A percentile compares a stretch with the other conserved stretches of the same genome.
Conservation (phyloP, 2,329 filamentous ascomycete genomes). For the Exophiala sideris region DNA sequence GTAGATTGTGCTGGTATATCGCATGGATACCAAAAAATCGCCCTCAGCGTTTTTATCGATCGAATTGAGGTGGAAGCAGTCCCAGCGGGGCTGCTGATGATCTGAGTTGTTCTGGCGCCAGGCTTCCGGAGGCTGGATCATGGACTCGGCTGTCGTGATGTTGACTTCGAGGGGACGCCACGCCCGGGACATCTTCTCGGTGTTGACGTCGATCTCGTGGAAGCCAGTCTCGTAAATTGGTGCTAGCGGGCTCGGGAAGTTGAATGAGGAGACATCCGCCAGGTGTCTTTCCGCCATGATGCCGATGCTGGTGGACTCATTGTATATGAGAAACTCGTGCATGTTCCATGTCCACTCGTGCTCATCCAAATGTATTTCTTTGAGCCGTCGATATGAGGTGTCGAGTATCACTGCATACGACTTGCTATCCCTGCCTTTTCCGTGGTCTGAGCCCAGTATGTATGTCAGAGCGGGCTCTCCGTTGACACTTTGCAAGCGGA, state of each 20-base stretch:
- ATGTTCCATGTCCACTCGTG: slow-evolving; percentile 7
- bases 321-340: slow-evolving; percentile 20
- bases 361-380: background rate
- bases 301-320: background rate
- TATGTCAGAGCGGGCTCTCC: slow-evolving; percentile 1
- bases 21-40: background rate
- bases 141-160: slow-evolving; percentile 2
- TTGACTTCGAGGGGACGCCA: slow-evolving; percentile 48
- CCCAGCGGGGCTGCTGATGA: background rate
- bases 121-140: no score
- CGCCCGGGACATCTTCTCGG: slow-evolving; percentile 40
- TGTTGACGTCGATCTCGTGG: slow-evolving; percentile 46
- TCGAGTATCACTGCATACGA: slow-evolving; percentile 1
- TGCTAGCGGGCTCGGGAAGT: slow-evolving; percentile 12
- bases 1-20: background rate
- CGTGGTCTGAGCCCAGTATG: background rate
- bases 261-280: background rate
- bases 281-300: background rate
- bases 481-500: slow-evolving; percentile 4
- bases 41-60: background rate
- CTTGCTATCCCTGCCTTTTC: background rate
- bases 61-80: background rate
- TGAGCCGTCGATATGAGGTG: background rate
- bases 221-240: slow-evolving; percentile 37
- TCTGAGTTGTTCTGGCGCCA: background rate